Conservation (phyloP, 1,139 yeast genomes). For the Dujonia santamariae region DNA sequence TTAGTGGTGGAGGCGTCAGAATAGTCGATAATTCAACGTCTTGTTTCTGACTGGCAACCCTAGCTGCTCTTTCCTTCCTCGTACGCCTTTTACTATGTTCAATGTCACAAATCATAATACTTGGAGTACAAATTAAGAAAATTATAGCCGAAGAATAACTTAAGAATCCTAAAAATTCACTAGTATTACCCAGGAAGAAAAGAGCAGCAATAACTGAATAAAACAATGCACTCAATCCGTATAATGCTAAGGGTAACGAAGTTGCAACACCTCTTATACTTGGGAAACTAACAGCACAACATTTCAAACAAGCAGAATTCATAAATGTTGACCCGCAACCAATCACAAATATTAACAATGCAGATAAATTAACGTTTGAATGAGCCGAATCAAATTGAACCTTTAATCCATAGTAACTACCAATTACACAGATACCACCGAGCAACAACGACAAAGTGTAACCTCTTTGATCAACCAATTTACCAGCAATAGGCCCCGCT, state of each 20-base stretch:
- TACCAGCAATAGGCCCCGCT: conserved; percentile 58
- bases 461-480: conserved; percentile 54
- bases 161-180: conserved; percentile 46
- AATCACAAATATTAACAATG: conserved; percentile 36
- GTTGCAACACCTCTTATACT: conserved; percentile 58
- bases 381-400: conserved; percentile 36
- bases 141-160: conserved; percentile 39
- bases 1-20: conserved; percentile 7
- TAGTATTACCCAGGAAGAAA: conserved; percentile 51
- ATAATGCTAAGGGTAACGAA: conserved; percentile 55
- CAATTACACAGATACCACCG: conserved; percentile 42
- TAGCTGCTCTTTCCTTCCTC: no score
- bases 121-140: conserved; percentile 44
- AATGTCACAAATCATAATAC: conserved; percentile 42
- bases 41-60: neutral
- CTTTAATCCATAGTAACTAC: conserved; percentile 48
- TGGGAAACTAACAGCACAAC: conserved; percentile 58
- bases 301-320: conserved; percentile 51
- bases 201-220: conserved; percentile 48
- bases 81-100: conserved; percentile 21
- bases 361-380: conserved; percentile 31
- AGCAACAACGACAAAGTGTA: conserved; percentile 40
- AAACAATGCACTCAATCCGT: conserved; percentile 58
- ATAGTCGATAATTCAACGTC: conserved; percentile 5
- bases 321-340: conserved; percentile 58